Conservation (phyloP, 768 basidiomycete genomes). For the Kondoa subrosea region DNA sequence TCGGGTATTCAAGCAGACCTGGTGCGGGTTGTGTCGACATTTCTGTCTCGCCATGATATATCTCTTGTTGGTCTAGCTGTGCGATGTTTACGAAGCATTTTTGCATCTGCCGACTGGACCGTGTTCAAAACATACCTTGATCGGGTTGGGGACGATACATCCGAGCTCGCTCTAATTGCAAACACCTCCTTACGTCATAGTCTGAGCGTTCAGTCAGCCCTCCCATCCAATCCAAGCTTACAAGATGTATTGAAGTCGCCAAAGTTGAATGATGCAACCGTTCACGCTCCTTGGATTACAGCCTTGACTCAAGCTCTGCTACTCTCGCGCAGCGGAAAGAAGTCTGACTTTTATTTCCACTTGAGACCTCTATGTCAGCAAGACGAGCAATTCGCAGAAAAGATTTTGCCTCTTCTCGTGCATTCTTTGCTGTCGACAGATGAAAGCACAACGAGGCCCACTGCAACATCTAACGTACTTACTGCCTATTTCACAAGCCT, state of each 20-base stretch:
- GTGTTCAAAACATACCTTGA: background rate
- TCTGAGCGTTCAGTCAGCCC: background rate
- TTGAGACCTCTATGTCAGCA: background rate
- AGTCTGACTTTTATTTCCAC: background rate
- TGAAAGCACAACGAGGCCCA: background rate
- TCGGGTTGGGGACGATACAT: background rate
- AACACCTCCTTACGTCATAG: background rate
- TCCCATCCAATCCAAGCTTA: background rate
- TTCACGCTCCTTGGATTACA: constrained; percentile 7
- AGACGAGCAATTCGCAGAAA: background rate
- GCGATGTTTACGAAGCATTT: background rate
- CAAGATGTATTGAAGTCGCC: background rate
- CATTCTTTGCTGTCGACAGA: background rate
- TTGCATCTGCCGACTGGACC: background rate
- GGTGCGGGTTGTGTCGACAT: background rate
- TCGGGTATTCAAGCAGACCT: background rate
- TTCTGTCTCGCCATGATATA: background rate
- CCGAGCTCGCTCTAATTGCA: background rate
- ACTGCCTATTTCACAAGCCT: background rate
- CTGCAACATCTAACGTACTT: background rate
- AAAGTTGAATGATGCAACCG: background rate
- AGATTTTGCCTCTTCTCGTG: background rate
- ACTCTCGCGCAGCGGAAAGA: constrained; percentile 3
- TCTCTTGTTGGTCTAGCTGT: background rate
- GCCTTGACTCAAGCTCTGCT: background rate